A percentile compares a stretch with the other conserved stretches of the same genome.
These are phyloP conservation scores for Fraxinus xanthoxyloides DNA, from an alignment of 305 asterid genomes.

Conservation along the genomic window DNA sequence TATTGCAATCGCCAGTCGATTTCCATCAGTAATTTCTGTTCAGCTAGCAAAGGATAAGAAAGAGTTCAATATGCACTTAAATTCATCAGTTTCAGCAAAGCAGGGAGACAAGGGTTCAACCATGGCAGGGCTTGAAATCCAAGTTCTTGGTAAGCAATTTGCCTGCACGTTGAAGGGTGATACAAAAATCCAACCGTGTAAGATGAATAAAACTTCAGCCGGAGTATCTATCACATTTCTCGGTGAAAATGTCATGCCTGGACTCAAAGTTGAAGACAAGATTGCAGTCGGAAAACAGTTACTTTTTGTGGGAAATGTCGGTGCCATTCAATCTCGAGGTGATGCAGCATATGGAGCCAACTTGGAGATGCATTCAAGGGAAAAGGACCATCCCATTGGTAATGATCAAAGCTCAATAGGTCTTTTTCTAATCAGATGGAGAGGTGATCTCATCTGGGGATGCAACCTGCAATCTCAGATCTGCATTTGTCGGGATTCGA, in stretches of 20 bases:
- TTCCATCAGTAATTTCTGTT: slow-evolving; percentile 35
- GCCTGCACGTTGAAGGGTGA: slow-evolving; percentile 34
- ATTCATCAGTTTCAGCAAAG: slow-evolving; percentile 35
- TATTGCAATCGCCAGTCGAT: slow-evolving; percentile 21
- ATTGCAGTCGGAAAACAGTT: slow-evolving; percentile 30
- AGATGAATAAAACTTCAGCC: slow-evolving; percentile 30
- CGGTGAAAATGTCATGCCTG: slow-evolving; percentile 25
- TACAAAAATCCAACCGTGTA: slow-evolving; percentile 23
- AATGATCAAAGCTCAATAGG: slow-evolving; percentile 34
- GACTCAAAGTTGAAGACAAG: slow-evolving; percentile 35
- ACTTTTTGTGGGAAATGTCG: slow-evolving; percentile 33
- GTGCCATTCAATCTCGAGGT: slow-evolving; percentile 30
- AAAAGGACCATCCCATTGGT: slow-evolving; percentile 22
- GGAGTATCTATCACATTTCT: slow-evolving; percentile 34
- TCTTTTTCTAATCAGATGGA: slow-evolving; percentile 34
- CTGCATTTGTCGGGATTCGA: slow-evolving; percentile 33
- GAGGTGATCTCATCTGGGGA: slow-evolving; percentile 39
- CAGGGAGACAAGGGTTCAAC: slow-evolving; percentile 31
- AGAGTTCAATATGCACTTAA: slow-evolving; percentile 33
- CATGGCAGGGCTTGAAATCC: slow-evolving; percentile 34
- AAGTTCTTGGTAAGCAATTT: slow-evolving; percentile 29
- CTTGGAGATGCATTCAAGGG: slow-evolving; percentile 33
- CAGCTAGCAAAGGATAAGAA: slow-evolving; percentile 40
- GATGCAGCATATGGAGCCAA: slow-evolving; percentile 39
- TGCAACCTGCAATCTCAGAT: slow-evolving; percentile 45